These are phyloP conservation scores for Albifimbria verrucaria DNA, from an alignment of 2,329 filamentous ascomycete species.

Conservation along the genomic window DNA sequence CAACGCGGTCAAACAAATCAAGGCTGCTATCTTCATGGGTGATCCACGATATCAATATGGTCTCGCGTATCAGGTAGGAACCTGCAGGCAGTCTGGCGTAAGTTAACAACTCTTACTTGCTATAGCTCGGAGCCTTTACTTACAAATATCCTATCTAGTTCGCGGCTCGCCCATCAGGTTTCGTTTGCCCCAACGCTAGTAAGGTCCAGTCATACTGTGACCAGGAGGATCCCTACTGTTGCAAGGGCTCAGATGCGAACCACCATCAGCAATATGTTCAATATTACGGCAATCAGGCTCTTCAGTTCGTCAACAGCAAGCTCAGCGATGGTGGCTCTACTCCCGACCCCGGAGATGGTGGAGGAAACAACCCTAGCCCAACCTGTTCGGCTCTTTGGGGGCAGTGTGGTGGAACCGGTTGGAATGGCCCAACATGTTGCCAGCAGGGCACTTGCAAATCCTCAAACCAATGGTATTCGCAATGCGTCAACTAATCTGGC, in stretches of 20 bases:
- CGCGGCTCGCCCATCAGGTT: conserved; percentile 54
- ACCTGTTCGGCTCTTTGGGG: conserved; percentile 8
- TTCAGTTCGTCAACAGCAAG: conserved; percentile 54
- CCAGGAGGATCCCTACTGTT: conserved; percentile 62
- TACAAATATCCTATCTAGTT: conserved; percentile 42
- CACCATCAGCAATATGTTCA: conserved; percentile 62
- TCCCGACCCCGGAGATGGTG: not conserved
- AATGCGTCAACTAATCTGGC: conserved; percentile 10
- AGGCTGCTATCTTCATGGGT: conserved; percentile 64
- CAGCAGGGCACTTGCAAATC: conserved; percentile 9
- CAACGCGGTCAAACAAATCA: conserved; percentile 51
- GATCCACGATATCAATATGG: conserved; percentile 56
- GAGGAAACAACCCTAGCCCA: not conserved
- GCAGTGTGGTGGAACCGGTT: conserved; percentile 8
- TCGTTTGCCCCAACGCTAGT: conserved; percentile 47
- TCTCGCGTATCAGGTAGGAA: conserved; percentile 57
- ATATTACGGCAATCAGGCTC: conserved; percentile 57
- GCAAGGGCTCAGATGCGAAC: conserved; percentile 57
- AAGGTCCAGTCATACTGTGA: conserved; percentile 67
- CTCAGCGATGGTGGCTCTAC: conserved; percentile 19
- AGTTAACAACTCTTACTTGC: conserved; percentile 20
- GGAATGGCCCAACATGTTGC: conserved; percentile 12
- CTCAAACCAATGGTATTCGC: conserved; percentile 10
- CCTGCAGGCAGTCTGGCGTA: conserved; percentile 54
- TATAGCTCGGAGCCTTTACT: not conserved